Base-by-base conservation (phyloP, 2,329 filamentous ascomycete species). In the Nigrograna mackinnonii region DNA sequence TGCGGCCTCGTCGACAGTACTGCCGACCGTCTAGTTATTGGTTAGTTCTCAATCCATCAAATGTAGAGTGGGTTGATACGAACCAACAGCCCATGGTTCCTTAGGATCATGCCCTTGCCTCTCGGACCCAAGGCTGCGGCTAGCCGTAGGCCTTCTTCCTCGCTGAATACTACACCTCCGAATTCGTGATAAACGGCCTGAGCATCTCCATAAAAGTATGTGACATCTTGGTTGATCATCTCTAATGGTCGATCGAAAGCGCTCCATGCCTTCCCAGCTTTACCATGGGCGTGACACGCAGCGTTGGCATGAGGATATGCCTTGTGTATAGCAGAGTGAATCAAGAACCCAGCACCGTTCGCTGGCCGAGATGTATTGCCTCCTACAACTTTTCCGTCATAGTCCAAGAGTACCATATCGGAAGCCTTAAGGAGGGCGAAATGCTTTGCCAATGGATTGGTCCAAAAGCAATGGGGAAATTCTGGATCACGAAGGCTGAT, bases 1-100 rank as follows among this genome's bases (percentile, higher is more conserved):
- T 0, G 82, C 83, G 1, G 86, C 86, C 66, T 90, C 86, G 58
- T 90, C 86, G 2, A 90, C 86, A 0, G 86, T 90, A 5, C 66
- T 57, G 4, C 87, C 87, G 0, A 88, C 85, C 0, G 84, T 87
- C 64, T 67, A 21, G 6, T 9, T 13, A 20, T n/a, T n/a, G 5
- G 11, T 34, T 24, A 21, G 18, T 9, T 30, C 6, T 1, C 22
- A 22, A n/a, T 5, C 17, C 14, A 14, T 20, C 18, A 17, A 30
- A 7, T 6, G 31, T 28, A 19, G 41, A 16, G 19, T 14, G 6
- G 4, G 35, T 39, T 9, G 13, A 37, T 4, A 17, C 22, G 17
- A 26, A 21, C 64, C 37, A 90, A 66, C 24, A 91, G 69, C 0
- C 87, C 87, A 66, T 90, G 86, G 61, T 89, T 90, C 50, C 84